phyloP scores from a whole-genome alignment of 352 stramenopile species.

The Thraustochytrium sp. region DNA sequence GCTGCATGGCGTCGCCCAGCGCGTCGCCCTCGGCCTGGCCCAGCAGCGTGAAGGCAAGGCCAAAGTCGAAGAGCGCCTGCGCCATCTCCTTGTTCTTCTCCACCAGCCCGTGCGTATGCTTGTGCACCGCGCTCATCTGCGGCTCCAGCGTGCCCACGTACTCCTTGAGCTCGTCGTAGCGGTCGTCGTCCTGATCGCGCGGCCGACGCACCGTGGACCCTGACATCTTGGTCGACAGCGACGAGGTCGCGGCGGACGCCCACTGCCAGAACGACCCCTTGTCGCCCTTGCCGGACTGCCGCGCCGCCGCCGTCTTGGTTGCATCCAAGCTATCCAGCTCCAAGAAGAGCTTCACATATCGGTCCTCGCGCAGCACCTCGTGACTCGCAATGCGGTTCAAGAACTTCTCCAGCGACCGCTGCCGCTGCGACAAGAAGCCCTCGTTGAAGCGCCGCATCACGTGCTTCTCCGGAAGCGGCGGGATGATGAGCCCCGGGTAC shows the following conservation, averaged over 20 bases:
- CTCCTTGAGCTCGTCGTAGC: slow-evolving; percentile 89
- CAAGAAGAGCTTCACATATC: slow-evolving; percentile 60
- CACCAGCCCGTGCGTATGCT: slow-evolving; percentile 81
- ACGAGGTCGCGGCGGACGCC: slow-evolving; percentile 42
- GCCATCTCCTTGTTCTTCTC: slow-evolving; percentile 88
- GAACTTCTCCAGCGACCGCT: slow-evolving; percentile 58
- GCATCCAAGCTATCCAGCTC: slow-evolving; percentile 61
- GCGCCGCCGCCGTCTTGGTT: slow-evolving; percentile 55
- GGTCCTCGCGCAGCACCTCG: slow-evolving; percentile 58
- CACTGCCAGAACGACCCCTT: slow-evolving; percentile 27
- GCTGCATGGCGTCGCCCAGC: slow-evolving; percentile 78
- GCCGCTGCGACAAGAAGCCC: slow-evolving; percentile 66
- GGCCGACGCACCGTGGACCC: slow-evolving; percentile 54
- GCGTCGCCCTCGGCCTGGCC: slow-evolving; percentile 85
- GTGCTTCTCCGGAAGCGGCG: slow-evolving; percentile 89
- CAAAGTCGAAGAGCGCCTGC: slow-evolving; percentile 92
- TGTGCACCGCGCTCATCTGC: slow-evolving; percentile 88
- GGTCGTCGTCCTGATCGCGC: slow-evolving; percentile 79
- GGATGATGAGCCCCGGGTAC: slow-evolving; percentile 81
- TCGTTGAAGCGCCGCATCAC: slow-evolving; percentile 84
- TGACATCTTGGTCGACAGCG: slow-evolving; percentile 33
- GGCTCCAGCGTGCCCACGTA: slow-evolving; percentile 90
- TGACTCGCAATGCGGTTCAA: slow-evolving; percentile 60
- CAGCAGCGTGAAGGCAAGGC: slow-evolving; percentile 87
- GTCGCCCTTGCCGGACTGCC: slow-evolving; percentile 44